Base-by-base conservation (phyloP, 2,329 filamentous ascomycete genomes). In the Plenodomus biglobosus region DNA sequence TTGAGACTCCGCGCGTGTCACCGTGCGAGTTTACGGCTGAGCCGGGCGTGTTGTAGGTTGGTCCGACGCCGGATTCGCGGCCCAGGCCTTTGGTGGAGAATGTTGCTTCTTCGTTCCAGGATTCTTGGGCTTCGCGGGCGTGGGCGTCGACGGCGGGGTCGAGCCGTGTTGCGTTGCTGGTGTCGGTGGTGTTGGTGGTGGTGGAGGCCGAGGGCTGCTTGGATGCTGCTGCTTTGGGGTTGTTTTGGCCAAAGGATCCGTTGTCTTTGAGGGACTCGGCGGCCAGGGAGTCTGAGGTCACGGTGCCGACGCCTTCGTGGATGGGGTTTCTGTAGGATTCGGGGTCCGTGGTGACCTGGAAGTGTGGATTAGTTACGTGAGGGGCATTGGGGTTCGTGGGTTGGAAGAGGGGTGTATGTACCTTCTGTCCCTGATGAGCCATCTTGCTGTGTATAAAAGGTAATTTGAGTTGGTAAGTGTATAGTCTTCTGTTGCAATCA, bases 231-330 rank as follows among this genome's bases (percentile, higher is more conserved):
- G 78, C 76, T 52, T 79, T 75, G 19, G 77, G 75, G 72, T 89
- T 88, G 47, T 78, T 70, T 21, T 79, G 69, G 35, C 79, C 74
- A 61, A 88, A 90, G 11, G 70, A 74, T 55, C 87, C 88, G 48
- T 79, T 79, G 18, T 75, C 58, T 39, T 77, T 74, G 50, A 83
- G 73, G 0, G 88, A 94, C 63, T 92, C 85, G 49, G 84, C 86
- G 10, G 90, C 90, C 4, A 95, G 83, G 6, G 88, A 92, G 71
- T 87, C 87, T 13, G 80, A 75, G 38, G 80, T 74, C 1, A 92
- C 79, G 20, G 77, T 62, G 43, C 90, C 90, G 4, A 85, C 75
- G 13, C 78, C 75, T 69, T 94, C 89, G 15, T 75, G 68, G 49
- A 78, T 80, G 16, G 55, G 50, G 21, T 82, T 80, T 38, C 81